Evolutionary conservation across 2,329 filamentous ascomycete species (phyloP).

Genomic region (Raffaelea albimanens): DNA sequence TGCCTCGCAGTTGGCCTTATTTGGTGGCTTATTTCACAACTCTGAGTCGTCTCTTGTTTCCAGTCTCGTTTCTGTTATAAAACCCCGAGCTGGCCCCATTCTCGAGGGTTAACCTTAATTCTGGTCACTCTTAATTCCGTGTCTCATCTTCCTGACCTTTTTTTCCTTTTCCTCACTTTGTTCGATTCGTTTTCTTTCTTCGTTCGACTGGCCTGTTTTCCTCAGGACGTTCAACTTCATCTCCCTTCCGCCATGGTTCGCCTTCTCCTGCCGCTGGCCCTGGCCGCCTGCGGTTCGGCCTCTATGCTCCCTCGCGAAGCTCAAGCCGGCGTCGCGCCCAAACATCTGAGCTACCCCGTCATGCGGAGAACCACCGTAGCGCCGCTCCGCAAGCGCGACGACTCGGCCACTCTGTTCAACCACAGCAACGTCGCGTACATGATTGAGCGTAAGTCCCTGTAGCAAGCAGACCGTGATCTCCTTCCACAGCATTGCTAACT

Average conservation of each 20-base stretch:
- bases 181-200: too few species aligned
- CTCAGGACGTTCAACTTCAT: background rate
- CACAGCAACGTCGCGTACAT: constrained; percentile 11
- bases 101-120: too few species aligned
- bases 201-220: background rate
- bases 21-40: too few species aligned
- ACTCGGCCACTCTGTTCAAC: constrained; percentile 9
- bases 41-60: too few species aligned
- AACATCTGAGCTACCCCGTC: constrained; percentile 2
- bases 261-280: background rate
- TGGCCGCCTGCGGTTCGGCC: constrained; percentile 1
- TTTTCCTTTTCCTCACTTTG: too few species aligned
- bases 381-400: background rate
- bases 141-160: too few species aligned
- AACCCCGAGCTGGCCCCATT: too few species aligned
- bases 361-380: background rate
- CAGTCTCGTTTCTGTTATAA: too few species aligned
- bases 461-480: background rate
- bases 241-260: background rate
- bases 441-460: constrained; percentile 8
- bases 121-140: too few species aligned
- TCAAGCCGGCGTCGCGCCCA: background rate
- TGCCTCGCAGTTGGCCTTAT: too few species aligned
- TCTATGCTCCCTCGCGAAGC: background rate
- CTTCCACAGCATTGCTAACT: background rate